Conservation (phyloP, 345 rosid genomes). For the Pseudoturritis turrita region DNA sequence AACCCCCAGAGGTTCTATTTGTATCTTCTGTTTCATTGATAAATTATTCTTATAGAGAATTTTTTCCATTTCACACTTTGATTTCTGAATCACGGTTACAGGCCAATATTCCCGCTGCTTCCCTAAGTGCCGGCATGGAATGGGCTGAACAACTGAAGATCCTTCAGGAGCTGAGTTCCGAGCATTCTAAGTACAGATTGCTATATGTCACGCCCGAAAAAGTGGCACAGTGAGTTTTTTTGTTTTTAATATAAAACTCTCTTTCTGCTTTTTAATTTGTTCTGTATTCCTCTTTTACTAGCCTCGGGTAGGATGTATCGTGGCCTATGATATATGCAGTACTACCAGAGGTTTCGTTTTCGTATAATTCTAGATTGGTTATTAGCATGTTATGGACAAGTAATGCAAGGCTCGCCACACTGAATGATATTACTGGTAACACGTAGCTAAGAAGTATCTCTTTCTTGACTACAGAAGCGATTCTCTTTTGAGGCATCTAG, state of each 20-base stretch:
- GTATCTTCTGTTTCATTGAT: not conserved
- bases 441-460: conserved; percentile 11
- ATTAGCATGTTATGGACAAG: not conserved
- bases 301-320: conserved; percentile 1
- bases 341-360: not conserved
- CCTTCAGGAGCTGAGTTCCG: conserved; percentile 76
- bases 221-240: conserved; percentile 84
- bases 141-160: conserved; percentile 96
- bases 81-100: conserved; percentile 31
- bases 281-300: not conserved
- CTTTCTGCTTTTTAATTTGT: not conserved
- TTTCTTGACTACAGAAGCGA: conserved; percentile 69
- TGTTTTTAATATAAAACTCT: not conserved
- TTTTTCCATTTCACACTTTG: not conserved
- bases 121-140: conserved; percentile 89
- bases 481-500: conserved; percentile 78
- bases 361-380: conserved; percentile 5
- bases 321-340: not conserved
- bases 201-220: conserved; percentile 97
- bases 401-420: not conserved
- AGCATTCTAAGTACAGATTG: conserved; percentile 76
- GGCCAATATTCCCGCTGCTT: conserved; percentile 92
- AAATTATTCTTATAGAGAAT: conserved; percentile 1
- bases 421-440: conserved; percentile 4
- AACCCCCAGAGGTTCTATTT: not conserved